These are phyloP conservation scores for Clonostachys sp. DNA, from an alignment of 2,329 filamentous ascomycete species.

Conservation along the genomic window DNA sequence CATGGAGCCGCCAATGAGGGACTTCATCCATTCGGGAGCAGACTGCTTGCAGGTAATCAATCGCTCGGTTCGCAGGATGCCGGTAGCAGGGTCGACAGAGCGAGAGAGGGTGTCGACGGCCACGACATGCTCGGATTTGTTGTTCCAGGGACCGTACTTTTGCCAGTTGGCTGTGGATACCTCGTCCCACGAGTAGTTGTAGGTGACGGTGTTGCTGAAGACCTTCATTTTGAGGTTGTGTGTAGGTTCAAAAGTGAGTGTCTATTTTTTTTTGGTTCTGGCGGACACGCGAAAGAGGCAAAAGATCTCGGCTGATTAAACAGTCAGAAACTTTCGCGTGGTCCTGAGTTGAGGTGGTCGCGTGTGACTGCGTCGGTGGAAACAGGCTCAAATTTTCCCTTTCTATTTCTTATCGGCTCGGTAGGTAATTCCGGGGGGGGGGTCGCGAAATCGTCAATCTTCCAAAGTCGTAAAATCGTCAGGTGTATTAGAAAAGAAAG, in stretches of 20 bases:
- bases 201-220: constrained; percentile 85
- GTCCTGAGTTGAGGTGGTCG: not conserved
- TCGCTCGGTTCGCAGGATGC: constrained; percentile 57
- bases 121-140: constrained; percentile 94
- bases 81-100: constrained; percentile 47
- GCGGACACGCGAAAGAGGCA: not conserved
- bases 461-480: too few relatives aligned
- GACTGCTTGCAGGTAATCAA: constrained; percentile 58
- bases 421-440: too few relatives aligned
- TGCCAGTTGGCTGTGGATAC: constrained; percentile 97
- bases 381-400: too few relatives aligned
- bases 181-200: constrained; percentile 98
- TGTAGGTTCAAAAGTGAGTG: not conserved
- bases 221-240: constrained; percentile 71
- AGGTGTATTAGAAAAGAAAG: too few relatives aligned
- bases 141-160: constrained; percentile 99
- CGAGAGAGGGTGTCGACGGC: constrained; percentile 91
- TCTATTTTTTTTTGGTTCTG: not conserved
- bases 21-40: constrained; percentile 75
- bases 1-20: constrained; percentile 67
- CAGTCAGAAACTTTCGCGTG: not conserved
- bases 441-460: too few relatives aligned
- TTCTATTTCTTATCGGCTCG: too few relatives aligned
- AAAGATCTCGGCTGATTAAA: constrained; percentile 1
- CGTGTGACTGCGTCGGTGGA: too few relatives aligned